Base-by-base conservation (phyloP, 441 rosid species). In the Corymbia citriodora region DNA sequence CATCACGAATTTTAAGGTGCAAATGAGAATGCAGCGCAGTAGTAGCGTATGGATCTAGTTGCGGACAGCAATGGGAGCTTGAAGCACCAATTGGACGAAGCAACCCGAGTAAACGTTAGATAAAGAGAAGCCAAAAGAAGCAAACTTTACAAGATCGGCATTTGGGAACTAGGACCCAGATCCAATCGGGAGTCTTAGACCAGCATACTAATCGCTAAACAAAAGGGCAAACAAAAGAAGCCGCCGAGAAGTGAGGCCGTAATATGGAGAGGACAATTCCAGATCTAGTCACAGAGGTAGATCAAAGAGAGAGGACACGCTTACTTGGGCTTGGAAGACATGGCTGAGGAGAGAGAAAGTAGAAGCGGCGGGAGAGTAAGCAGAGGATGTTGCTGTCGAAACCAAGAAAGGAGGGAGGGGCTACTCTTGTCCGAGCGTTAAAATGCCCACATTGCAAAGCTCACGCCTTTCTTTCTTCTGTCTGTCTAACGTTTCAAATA, bases 241-340 rank as follows among this genome's bases (percentile, higher is more conserved):
- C 50, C 55, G 88, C 17, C 45, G 89, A 48, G 7, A 63, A 49
- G 25, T 16, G 89, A 90, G 86, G 70, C 6, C 85, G n/a, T 17
- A 48, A 79, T 0, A 87, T 27, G 53, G 81, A 82, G 89, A 90
- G 81, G 87, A 72, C 72, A 82, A 90, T 88, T 89, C 85, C 95
- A 94, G 96, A 94, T 93, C 97, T 91, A 53, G 65, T 55, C 45
- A 88, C 87, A 48, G 89, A 87, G 82, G 90, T 82, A 89, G 53
- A 82, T 85, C 52, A 29, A 54, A 55, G 50, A 36, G 49, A 49
- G 50, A 68, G 70, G 31, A 54, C 2, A 91, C 45, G 6, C 95
- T 92, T 91, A 97, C 99, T 94, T 96, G 96, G 97, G 93, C 94
- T 95, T 95, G 88, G 97, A 90, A 89, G 97, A 93, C 98, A 97